A percentile compares a stretch with the other conserved stretches of the same genome.
Conservation (phyloP, 2,329 filamentous ascomycete species). For the Penicillium frequentans region DNA sequence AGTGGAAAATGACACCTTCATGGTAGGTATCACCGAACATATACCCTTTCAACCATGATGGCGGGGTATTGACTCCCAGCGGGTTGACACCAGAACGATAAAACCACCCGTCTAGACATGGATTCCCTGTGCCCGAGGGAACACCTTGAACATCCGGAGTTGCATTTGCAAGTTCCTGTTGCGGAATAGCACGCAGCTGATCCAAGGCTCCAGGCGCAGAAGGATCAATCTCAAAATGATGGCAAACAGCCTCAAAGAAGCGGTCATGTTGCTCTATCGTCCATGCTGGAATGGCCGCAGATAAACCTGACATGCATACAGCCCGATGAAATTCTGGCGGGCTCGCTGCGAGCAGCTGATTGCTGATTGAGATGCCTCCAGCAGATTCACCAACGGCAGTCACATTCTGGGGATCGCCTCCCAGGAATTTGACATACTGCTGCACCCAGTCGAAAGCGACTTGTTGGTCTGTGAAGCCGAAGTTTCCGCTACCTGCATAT, state of each 20-base stretch:
- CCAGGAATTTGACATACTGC: slow-evolving; percentile 32
- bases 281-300: slow-evolving; percentile 23
- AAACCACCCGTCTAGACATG: slow-evolving; percentile 29
- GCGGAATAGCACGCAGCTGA: slow-evolving; percentile 19
- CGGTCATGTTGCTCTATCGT: slow-evolving; percentile 23
- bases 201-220: slow-evolving; percentile 13
- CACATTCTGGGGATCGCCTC: slow-evolving; percentile 34
- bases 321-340: slow-evolving; percentile 25
- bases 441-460: slow-evolving; percentile 37
- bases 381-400: slow-evolving; percentile 30
- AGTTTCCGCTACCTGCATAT: slow-evolving; percentile 34
- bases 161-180: slow-evolving; percentile 25
- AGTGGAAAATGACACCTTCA: slow-evolving; percentile 28
- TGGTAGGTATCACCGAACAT: slow-evolving; percentile 29
- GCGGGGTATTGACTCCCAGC: slow-evolving; percentile 13
- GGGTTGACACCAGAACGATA: slow-evolving; percentile 15
- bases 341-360: slow-evolving; percentile 20
- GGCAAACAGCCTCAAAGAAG: slow-evolving; percentile 20
- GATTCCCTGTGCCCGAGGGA: slow-evolving; percentile 23
- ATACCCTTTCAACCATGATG: slow-evolving; percentile 20
- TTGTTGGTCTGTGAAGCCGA: slow-evolving; percentile 39
- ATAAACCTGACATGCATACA: slow-evolving; percentile 26
- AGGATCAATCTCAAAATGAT: slow-evolving; percentile 21
- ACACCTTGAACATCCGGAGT: slow-evolving; percentile 24
- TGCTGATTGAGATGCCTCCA: slow-evolving; percentile 28